A percentile compares a stretch with the other conserved stretches of the same genome.
phyloP scores from a whole-genome alignment of 169 alveolate genomes.

The Plasmodium vivax region DNA sequence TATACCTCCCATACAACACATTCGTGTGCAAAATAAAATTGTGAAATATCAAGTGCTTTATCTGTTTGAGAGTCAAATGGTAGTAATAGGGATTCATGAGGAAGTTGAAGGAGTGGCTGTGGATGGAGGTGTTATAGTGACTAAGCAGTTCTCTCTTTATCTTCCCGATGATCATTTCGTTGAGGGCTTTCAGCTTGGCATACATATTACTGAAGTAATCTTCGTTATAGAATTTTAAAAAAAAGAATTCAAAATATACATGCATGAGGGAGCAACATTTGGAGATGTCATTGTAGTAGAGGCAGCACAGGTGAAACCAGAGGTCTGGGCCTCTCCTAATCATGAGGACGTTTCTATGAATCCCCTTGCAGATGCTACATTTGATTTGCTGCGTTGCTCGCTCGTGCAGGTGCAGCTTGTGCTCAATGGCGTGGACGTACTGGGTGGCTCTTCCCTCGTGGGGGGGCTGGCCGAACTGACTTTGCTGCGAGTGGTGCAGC shows the following conservation, averaged over 20 bases:
- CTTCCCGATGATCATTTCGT: constrained; percentile 24
- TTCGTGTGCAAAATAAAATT: constrained; percentile 23
- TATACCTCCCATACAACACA: not conserved
- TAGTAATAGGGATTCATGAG: constrained; percentile 47
- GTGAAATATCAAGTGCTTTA: constrained; percentile 9
- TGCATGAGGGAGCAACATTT: not conserved
- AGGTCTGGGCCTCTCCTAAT: not conserved
- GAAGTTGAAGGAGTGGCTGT: constrained; percentile 37
- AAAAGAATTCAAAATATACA: constrained; percentile 27
- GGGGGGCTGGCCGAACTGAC: not conserved
- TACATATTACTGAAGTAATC: constrained; percentile 43
- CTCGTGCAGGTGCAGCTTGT: not conserved
- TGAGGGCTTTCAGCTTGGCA: not conserved
- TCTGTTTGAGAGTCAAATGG: constrained; percentile 39
- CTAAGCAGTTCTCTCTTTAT: constrained; percentile 8
- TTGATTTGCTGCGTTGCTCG: not conserved
- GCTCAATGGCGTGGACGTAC: not conserved
- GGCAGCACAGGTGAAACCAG: constrained; percentile 47
- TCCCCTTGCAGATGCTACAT: constrained; percentile 12
- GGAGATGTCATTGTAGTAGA: constrained; percentile 42
- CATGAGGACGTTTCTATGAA: constrained; percentile 22
- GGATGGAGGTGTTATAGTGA: not conserved
- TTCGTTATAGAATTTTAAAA: constrained; percentile 26
- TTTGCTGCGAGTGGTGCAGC: not conserved
- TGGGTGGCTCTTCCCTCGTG: not conserved